Percentiles rank a stretch among this genome's conserved stretches.
Conservation (phyloP, 2,329 filamentous ascomycete species). For the Cladosporium sp. region DNA sequence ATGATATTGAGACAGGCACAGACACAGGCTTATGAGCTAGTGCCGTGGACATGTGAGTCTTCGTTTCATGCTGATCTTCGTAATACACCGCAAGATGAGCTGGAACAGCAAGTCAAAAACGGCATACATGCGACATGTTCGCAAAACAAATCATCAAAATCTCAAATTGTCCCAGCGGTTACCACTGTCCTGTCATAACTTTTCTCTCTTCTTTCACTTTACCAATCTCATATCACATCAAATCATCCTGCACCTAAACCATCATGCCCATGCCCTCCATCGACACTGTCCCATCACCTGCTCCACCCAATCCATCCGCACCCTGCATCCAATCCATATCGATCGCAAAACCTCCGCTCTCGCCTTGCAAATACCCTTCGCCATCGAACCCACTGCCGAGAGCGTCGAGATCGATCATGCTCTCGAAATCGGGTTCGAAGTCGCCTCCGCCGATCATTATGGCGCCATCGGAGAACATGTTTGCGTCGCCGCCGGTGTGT, state of each 20-base stretch:
- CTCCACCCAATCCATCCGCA: neutral
- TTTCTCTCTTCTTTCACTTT: too few species aligned
- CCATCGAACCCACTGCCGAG: constrained; percentile 26
- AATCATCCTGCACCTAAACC: neutral
- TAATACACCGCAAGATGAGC: too few species aligned
- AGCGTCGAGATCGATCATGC: constrained; percentile 34
- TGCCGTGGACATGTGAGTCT: too few species aligned
- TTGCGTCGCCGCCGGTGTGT: neutral
- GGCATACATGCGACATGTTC: too few species aligned
- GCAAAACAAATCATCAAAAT: too few species aligned
- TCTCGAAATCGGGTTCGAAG: constrained; percentile 35
- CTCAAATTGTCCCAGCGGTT: too few species aligned
- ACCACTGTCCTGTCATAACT: too few species aligned
- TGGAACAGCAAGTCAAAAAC: too few species aligned
- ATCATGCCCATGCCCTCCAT: neutral
- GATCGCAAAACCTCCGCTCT: constrained; percentile 30
- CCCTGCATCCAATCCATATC: constrained; percentile 34
- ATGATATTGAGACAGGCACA: too few species aligned
- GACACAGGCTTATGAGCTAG: too few species aligned
- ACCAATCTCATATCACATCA: too few species aligned
- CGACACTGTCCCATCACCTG: neutral
- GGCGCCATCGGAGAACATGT: constrained; percentile 10
- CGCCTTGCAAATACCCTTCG: constrained; percentile 23
- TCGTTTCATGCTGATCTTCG: too few species aligned
- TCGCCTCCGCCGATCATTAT: constrained; percentile 19